Evolutionary conservation across 169 alveolate species (phyloP).

Genomic region (Plasmodium coatneyi): DNA sequence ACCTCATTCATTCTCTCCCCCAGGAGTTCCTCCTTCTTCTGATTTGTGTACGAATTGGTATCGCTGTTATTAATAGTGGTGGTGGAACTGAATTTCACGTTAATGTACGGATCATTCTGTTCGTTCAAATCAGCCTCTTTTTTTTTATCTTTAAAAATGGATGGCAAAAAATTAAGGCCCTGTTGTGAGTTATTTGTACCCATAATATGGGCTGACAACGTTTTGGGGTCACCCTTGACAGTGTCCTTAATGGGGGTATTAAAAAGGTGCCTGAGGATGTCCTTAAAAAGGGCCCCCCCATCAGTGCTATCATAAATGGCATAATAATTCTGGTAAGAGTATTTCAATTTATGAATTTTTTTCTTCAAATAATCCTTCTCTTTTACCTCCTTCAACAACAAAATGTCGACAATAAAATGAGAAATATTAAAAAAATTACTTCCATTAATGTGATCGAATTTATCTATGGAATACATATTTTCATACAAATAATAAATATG

Average conservation of each 20-base stretch:
- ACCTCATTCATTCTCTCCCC: neutral
- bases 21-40: neutral
- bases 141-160: neutral
- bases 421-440: conserved; percentile 67
- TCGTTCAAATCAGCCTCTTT: conserved; percentile 7
- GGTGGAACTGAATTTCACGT: conserved; percentile 23
- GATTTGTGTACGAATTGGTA: conserved; percentile 4
- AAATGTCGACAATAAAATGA: conserved; percentile 60
- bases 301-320: neutral
- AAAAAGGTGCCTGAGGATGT: neutral
- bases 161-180: neutral
- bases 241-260: neutral
- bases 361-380: conserved; percentile 65
- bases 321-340: conserved; percentile 18
- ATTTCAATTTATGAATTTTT: conserved; percentile 51
- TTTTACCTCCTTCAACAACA: conserved; percentile 20
- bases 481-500: conserved; percentile 70
- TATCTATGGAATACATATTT: conserved; percentile 71
- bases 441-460: conserved; percentile 55
- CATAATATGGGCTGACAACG: neutral
- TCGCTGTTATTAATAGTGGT: conserved; percentile 29
- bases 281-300: conserved; percentile 16
- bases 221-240: neutral
- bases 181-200: neutral
- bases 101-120: neutral